Evolutionary conservation across 495 filamentous ascomycete genomes (phyloP).

Genomic region (Neurospora terricola): DNA sequence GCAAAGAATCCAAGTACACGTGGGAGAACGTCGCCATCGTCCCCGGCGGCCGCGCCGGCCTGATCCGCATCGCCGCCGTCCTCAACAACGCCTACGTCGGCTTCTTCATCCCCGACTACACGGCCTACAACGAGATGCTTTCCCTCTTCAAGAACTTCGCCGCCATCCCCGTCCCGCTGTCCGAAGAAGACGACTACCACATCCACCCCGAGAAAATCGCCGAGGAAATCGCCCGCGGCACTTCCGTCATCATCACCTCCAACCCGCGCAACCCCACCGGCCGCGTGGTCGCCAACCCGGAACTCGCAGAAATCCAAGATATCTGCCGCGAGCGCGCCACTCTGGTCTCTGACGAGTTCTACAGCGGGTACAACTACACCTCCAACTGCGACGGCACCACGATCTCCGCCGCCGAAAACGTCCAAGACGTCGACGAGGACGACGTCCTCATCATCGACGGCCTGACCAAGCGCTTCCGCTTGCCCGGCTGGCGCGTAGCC

Average conservation of each 20-base stretch:
- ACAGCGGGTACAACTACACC: constrained; percentile 91
- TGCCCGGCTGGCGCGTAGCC: constrained; percentile 93
- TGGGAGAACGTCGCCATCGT: constrained; percentile 99
- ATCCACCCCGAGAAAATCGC: constrained; percentile 89
- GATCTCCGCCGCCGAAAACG: constrained; percentile 56
- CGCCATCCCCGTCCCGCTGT: constrained; percentile 77
- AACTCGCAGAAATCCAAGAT: constrained; percentile 80
- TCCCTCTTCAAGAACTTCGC: constrained; percentile 86
- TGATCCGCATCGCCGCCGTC: constrained; percentile 91
- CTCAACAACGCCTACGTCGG: constrained; percentile 84
- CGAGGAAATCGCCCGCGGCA: constrained; percentile 79
- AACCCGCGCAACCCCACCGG: constrained; percentile 97
- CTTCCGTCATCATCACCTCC: constrained; percentile 84
- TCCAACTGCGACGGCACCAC: constrained; percentile 80
- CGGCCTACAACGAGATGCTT: constrained; percentile 94
- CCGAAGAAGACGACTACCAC: constrained; percentile 75
- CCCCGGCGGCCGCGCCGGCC: constrained; percentile 80
- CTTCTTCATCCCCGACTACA: constrained; percentile 73
- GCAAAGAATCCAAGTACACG: constrained; percentile 84
- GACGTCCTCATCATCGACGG: constrained; percentile 91
- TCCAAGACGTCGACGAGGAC: constrained; percentile 56
- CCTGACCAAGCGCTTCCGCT: constrained; percentile 90
- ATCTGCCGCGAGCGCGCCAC: constrained; percentile 85
- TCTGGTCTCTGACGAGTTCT: constrained; percentile 93
- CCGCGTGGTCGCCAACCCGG: constrained; percentile 66